phyloP scores from a whole-genome alignment of 805 yeast genomes.

The Ogataea zsoltii region DNA sequence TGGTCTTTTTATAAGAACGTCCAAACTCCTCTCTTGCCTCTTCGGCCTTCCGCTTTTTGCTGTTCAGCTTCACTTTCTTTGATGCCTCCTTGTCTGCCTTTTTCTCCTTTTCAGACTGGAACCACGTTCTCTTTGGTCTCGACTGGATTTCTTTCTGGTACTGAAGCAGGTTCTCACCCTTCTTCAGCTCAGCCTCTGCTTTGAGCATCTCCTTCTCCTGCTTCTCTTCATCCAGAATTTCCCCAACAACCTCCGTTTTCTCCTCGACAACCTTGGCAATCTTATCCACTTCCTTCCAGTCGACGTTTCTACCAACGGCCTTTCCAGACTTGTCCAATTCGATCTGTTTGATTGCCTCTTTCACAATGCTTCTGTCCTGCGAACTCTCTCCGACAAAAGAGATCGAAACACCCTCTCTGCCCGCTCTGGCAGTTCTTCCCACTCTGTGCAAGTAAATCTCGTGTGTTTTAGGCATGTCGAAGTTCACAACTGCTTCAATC shows the following conservation, averaged over 20 bases:
- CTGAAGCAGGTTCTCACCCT: conserved; percentile 80
- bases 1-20: conserved; percentile 79
- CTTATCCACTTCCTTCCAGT: conserved; percentile 81
- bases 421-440: conserved; percentile 99
- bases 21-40: conserved; percentile 60
- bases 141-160: conserved; percentile 81
- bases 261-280: conserved; percentile 60
- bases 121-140: conserved; percentile 97
- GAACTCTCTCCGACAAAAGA: conserved; percentile 91
- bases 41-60: conserved; percentile 66
- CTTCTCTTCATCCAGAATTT: conserved; percentile 84
- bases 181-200: conserved; percentile 88
- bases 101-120: conserved; percentile 64
- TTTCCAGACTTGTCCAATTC: conserved; percentile 49
- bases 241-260: conserved; percentile 63
- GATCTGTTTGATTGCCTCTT: conserved; percentile 77
- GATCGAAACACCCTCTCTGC: conserved; percentile 90
- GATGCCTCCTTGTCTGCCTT: conserved; percentile 40
- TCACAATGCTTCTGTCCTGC: conserved; percentile 88
- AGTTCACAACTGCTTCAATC: conserved; percentile 91
- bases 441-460: conserved; percentile 95
- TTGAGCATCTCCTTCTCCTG: conserved; percentile 79
- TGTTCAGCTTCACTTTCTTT: conserved; percentile 54
- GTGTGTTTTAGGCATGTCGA: conserved; percentile 91
- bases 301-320: conserved; percentile 87